Percentiles rank a stretch among this genome's conserved stretches.
Conservation (phyloP, 75 land plant genomes). For the Pinus tabuliformis region DNA sequence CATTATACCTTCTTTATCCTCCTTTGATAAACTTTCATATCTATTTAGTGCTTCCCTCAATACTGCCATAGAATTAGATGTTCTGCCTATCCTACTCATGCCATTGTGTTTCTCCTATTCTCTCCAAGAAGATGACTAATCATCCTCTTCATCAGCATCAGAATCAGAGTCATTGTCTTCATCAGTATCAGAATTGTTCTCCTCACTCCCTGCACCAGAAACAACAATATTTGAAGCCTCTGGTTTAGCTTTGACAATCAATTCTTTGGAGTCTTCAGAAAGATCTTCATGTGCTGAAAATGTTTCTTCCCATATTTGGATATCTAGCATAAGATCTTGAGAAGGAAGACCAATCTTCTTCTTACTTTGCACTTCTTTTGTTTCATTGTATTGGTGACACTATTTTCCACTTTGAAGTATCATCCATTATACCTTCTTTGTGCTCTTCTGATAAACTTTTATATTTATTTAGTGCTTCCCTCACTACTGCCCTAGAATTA, state of each 20-base stretch:
- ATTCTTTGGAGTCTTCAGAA: too few species aligned
- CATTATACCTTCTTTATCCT: conserved; percentile 11
- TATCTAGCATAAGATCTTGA: background rate
- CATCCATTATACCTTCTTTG: conserved; percentile 32
- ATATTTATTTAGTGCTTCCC: background rate
- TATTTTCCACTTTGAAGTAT: conserved; percentile 77
- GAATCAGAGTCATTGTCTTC: conserved; percentile 30
- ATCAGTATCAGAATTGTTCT: conserved; percentile 10
- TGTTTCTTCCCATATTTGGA: background rate
- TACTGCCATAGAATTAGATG: background rate
- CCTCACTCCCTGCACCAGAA: conserved; percentile 10
- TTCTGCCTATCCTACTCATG: background rate
- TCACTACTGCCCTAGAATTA: background rate
- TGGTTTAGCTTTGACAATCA: too few species aligned
- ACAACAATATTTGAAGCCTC: too few species aligned
- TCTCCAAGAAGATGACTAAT: background rate
- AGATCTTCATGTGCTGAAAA: background rate
- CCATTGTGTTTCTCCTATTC: background rate
- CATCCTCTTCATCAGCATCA: conserved; percentile 20
- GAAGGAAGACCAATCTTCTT: background rate
- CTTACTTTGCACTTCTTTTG: background rate
- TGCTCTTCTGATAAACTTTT: conserved; percentile 15
- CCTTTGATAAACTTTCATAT: conserved; percentile 11
- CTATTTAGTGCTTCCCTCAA: background rate
- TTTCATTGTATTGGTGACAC: background rate